Percentiles rank a stretch among this genome's conserved stretches.
Conservation (phyloP, 495 filamentous ascomycete genomes). For the Hamigera avellanea region DNA sequence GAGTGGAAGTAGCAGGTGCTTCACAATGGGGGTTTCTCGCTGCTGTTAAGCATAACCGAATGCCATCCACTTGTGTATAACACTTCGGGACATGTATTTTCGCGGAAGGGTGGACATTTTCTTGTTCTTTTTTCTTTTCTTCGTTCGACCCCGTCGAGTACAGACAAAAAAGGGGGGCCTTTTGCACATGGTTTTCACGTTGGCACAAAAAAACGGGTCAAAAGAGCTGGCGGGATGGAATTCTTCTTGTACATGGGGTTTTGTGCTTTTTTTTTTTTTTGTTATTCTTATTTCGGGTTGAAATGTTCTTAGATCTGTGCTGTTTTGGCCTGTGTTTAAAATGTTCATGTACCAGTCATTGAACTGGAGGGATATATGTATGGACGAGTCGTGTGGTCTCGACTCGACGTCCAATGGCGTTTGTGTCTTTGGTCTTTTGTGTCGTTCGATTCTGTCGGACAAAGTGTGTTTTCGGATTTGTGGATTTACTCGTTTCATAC, state of each 20-base stretch:
- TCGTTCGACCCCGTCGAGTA: conserved; percentile 1
- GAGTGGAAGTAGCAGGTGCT: not conserved
- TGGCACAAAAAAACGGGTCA: not conserved
- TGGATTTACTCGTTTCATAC: too few species aligned
- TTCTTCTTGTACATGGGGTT: conserved; percentile 1
- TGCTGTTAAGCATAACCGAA: not conserved
- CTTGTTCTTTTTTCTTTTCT: conserved; percentile 4
- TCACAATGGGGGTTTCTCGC: too few species aligned
- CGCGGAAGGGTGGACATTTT: conserved; percentile 1
- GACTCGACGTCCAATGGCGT: too few species aligned
- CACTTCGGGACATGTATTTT: not conserved
- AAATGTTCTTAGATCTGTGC: too few species aligned
- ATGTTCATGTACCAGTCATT: too few species aligned
- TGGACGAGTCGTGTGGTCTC: too few species aligned
- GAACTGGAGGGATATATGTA: too few species aligned
- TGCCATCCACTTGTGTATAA: not conserved
- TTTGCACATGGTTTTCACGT: not conserved
- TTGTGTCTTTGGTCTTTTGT: too few species aligned
- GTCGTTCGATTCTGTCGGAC: too few species aligned
- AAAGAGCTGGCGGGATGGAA: conserved; percentile 2
- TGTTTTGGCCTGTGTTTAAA: too few species aligned
- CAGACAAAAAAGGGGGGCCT: too few species aligned
- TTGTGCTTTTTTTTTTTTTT: not conserved
- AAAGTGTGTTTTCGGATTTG: too few species aligned
- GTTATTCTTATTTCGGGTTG: not conserved